Percentiles rank a stretch among this genome's conserved stretches.
Evolutionary conservation across 768 basidiomycete genomes (phyloP).

Genomic region (Phlebiopsis flavidoalba): DNA sequence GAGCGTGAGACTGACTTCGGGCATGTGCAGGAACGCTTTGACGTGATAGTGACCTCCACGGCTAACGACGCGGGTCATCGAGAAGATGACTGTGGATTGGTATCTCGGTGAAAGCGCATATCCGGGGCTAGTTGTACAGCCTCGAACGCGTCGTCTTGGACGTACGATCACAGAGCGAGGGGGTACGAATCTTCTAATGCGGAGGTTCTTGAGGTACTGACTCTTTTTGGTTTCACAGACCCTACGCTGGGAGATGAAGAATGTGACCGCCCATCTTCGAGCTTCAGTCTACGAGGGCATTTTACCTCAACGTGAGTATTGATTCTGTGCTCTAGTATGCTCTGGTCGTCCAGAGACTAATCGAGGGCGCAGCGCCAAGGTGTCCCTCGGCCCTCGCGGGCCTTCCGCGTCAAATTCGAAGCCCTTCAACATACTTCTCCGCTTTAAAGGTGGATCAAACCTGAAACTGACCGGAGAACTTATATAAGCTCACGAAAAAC

Average conservation of each 20-base stretch:
- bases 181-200: constrained; percentile 1
- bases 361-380: neutral
- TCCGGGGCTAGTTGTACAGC: constrained; percentile 68
- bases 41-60: constrained; percentile 61
- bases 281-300: constrained; percentile 73
- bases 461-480: constrained; percentile 72
- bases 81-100: constrained; percentile 66
- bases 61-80: constrained; percentile 57
- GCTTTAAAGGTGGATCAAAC: constrained; percentile 81
- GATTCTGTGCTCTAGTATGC: neutral
- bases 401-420: constrained; percentile 68
- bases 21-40: constrained; percentile 50
- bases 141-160: constrained; percentile 71
- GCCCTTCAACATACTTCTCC: constrained; percentile 70
- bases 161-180: constrained; percentile 52
- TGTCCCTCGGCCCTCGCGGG: constrained; percentile 63
- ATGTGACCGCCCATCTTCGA: constrained; percentile 56
- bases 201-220: neutral
- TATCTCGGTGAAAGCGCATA: constrained; percentile 72
- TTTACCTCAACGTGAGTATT: constrained; percentile 55
- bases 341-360: neutral
- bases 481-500: too few relatives aligned
- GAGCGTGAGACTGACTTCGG: constrained; percentile 6
- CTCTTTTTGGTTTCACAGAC: constrained; percentile 34
- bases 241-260: constrained; percentile 75